Evolutionary conservation across 352 stramenopile species (phyloP).

Genomic region (Globisporangium heterothallicum): DNA sequence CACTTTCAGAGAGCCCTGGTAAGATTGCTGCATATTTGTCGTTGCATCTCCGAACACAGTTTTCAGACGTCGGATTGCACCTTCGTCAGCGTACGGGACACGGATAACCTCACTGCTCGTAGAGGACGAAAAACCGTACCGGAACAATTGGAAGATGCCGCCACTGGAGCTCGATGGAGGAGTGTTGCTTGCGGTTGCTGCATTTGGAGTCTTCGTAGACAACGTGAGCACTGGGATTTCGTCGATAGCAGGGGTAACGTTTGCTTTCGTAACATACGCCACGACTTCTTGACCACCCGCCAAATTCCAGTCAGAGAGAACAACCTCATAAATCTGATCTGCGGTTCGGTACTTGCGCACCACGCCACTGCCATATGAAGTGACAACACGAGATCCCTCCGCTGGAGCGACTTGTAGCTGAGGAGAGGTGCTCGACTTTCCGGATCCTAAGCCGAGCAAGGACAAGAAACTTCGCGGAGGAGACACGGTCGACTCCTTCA

Average conservation of each 20-base stretch:
- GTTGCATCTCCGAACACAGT: slow-evolving; percentile 54
- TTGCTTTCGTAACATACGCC: slow-evolving; percentile 48
- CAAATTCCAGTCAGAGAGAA: slow-evolving; percentile 48
- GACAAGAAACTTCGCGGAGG: slow-evolving; percentile 68
- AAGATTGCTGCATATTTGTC: slow-evolving; percentile 45
- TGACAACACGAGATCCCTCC: slow-evolving; percentile 38
- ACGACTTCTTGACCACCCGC: slow-evolving; percentile 30
- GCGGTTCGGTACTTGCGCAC: slow-evolving; percentile 34
- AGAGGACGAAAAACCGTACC: slow-evolving; percentile 34
- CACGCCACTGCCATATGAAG: slow-evolving; percentile 56
- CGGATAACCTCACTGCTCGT: background rate
- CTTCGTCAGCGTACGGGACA: slow-evolving; percentile 40
- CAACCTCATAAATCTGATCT: slow-evolving; percentile 45
- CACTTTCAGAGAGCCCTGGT: slow-evolving; percentile 40
- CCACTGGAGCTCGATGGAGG: slow-evolving; percentile 26
- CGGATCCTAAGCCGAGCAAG: slow-evolving; percentile 35
- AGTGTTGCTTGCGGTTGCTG: background rate
- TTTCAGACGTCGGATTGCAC: slow-evolving; percentile 31
- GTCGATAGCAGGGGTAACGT: slow-evolving; percentile 24
- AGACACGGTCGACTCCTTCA: slow-evolving; percentile 46
- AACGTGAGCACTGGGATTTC: slow-evolving; percentile 33
- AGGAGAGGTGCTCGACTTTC: slow-evolving; percentile 6
- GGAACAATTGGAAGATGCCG: slow-evolving; percentile 71
- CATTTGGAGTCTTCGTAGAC: slow-evolving; percentile 9
- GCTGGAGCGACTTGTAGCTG: slow-evolving; percentile 10